A percentile compares a stretch with the other conserved stretches of the same genome.
Evolutionary conservation across 495 filamentous ascomycete genomes (phyloP).

Genomic region (Penicillium ucsense): DNA sequence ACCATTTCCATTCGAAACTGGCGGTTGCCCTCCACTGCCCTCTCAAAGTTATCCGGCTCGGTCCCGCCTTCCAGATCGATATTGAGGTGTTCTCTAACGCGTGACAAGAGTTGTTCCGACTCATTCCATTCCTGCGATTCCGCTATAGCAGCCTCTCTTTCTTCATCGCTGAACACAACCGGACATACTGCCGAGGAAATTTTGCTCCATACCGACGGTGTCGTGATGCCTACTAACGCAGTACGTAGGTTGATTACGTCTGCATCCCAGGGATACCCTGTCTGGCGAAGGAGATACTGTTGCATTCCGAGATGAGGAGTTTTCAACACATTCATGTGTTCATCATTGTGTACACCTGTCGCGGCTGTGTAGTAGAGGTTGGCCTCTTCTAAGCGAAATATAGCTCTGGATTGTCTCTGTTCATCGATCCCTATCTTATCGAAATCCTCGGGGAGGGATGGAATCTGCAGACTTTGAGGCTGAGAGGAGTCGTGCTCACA

Average conservation of each 20-base stretch:
- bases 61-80: slow-evolving; percentile 25
- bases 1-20: slow-evolving; percentile 21
- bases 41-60: slow-evolving; percentile 22
- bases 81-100: slow-evolving; percentile 17
- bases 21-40: slow-evolving; percentile 12
- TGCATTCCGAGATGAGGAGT: slow-evolving; percentile 21
- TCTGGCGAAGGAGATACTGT: slow-evolving; percentile 25
- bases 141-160: slow-evolving; percentile 17
- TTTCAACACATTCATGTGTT: slow-evolving; percentile 19
- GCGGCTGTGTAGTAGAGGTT: slow-evolving; percentile 32
- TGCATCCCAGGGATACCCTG: slow-evolving; percentile 27
- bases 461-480: slow-evolving; percentile 22
- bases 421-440: slow-evolving; percentile 16
- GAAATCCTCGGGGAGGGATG: slow-evolving; percentile 23
- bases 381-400: slow-evolving; percentile 23
- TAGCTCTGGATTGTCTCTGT: slow-evolving; percentile 15
- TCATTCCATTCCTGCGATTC: slow-evolving; percentile 30
- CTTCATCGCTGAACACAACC: slow-evolving; percentile 19
- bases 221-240: slow-evolving; percentile 26
- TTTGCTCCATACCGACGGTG: slow-evolving; percentile 16
- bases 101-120: slow-evolving; percentile 21
- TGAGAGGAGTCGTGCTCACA: slow-evolving; percentile 25
- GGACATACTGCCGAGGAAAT: slow-evolving; percentile 19
- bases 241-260: slow-evolving; percentile 27
- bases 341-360: slow-evolving; percentile 22